Evolutionary conservation across 192 early-diverging fungal genomes (phyloP).

Genomic region (Jimgerdemannia flammicorona): DNA sequence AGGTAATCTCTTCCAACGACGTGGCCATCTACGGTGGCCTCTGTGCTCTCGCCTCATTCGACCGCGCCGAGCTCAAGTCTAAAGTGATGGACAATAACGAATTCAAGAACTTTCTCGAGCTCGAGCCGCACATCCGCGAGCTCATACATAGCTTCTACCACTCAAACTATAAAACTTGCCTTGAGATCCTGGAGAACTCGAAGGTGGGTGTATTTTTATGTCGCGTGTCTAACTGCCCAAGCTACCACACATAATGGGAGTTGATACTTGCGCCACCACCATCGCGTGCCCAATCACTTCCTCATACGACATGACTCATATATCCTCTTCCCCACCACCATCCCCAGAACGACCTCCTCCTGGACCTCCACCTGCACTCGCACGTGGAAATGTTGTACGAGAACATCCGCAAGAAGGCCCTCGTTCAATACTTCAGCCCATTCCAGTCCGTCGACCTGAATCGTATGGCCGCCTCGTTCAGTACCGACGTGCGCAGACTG

Average conservation of each 20-base stretch:
- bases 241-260: too few species aligned
- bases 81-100: constrained; percentile 68
- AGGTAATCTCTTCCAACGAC: constrained; percentile 73
- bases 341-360: constrained; percentile 40
- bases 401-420: constrained; percentile 71
- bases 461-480: constrained; percentile 74
- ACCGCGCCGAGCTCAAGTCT: constrained; percentile 64
- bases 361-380: constrained; percentile 71
- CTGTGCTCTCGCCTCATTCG: constrained; percentile 75
- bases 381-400: constrained; percentile 66
- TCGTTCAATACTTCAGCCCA: constrained; percentile 80
- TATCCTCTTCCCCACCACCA: neutral
- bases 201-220: constrained; percentile 40
- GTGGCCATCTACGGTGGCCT: constrained; percentile 79
- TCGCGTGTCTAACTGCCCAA: too few species aligned
- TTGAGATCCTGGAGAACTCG: constrained; percentile 62
- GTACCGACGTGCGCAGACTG: constrained; percentile 50
- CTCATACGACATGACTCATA: too few species aligned
- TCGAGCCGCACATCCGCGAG: constrained; percentile 76
- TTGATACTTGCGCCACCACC: too few species aligned
- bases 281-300: too few species aligned
- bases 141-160: constrained; percentile 70
- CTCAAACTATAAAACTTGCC: constrained; percentile 66
- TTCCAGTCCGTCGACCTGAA: constrained; percentile 76
- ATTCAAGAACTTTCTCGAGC: constrained; percentile 76